phyloP scores from a whole-genome alignment of 495 filamentous ascomycete species.

The Acidiella bohemica region DNA sequence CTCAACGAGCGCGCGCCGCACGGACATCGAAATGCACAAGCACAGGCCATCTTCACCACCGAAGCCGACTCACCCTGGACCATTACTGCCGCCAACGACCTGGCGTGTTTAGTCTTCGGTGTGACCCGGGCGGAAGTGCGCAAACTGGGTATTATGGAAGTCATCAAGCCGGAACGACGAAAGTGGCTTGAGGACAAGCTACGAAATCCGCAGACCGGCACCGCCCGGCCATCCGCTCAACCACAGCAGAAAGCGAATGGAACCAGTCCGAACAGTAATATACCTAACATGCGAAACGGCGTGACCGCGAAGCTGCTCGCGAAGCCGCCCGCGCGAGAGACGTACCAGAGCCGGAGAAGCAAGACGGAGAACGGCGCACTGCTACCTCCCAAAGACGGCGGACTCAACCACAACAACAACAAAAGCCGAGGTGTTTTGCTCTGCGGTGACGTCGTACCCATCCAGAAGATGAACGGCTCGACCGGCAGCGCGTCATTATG shows the following conservation, averaged over 20 bases:
- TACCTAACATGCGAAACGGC: slow-evolving; percentile 49
- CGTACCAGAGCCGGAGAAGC: slow-evolving; percentile 17
- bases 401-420: slow-evolving; percentile 41
- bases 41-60: slow-evolving; percentile 94
- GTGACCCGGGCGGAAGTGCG: slow-evolving; percentile 87
- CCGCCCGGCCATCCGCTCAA: slow-evolving; percentile 33
- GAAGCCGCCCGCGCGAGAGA: slow-evolving; percentile 69
- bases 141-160: slow-evolving; percentile 88
- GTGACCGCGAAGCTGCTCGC: slow-evolving; percentile 75
- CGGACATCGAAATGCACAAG: slow-evolving; percentile 80
- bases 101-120: slow-evolving; percentile 91
- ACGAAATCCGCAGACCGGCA: slow-evolving; percentile 41
- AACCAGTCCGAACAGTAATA: slow-evolving; percentile 4
- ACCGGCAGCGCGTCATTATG: slow-evolving; percentile 87
- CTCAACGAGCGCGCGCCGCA: slow-evolving; percentile 24
- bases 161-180: slow-evolving; percentile 74
- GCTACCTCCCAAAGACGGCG: neutral
- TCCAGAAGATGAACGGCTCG: slow-evolving; percentile 83
- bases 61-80: slow-evolving; percentile 82
- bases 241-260: slow-evolving; percentile 33
- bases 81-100: slow-evolving; percentile 90
- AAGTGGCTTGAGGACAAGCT: slow-evolving; percentile 86
- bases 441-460: slow-evolving; percentile 94
- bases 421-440: slow-evolving; percentile 84
- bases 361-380: slow-evolving; percentile 30